phyloP scores from a whole-genome alignment of 768 basidiomycete species.

The Kwoniella sp. region DNA sequence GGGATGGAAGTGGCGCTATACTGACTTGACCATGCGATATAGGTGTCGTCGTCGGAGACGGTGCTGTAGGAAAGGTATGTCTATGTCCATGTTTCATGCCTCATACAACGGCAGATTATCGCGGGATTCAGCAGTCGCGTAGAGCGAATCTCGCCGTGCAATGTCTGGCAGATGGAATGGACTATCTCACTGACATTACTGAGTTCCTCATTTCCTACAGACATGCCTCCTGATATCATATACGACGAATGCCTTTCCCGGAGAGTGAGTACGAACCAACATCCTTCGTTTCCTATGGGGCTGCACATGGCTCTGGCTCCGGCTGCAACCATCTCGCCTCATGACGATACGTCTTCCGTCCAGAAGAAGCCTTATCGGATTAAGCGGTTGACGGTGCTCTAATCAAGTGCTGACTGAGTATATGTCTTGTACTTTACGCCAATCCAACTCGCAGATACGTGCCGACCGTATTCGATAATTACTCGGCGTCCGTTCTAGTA shows the following conservation, averaged over 20 bases:
- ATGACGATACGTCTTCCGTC: no score
- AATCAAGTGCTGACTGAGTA: neutral
- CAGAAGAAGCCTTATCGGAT: no score
- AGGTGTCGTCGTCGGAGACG: slow-evolving; percentile 56
- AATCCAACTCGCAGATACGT: slow-evolving; percentile 62
- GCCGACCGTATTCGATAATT: slow-evolving; percentile 56
- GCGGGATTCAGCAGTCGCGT: no score
- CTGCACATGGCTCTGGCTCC: no score
- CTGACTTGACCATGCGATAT: neutral
- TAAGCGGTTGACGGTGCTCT: no score
- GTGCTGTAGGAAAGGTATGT: slow-evolving; percentile 55
- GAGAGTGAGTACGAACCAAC: slow-evolving; percentile 57
- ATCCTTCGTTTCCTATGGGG: no score
- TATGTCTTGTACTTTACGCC: no score
- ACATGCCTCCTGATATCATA: slow-evolving; percentile 96
- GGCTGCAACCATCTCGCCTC: no score
- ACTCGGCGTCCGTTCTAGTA: slow-evolving; percentile 67
- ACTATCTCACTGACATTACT: neutral
- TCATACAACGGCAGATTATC: neutral
- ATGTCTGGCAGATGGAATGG: no score
- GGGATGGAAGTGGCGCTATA: no score
- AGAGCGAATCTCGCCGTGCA: no score
- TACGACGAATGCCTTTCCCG: slow-evolving; percentile 93
- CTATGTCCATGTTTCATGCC: neutral
- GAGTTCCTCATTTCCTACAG: slow-evolving; percentile 55